Evolutionary conservation across 179 eudicot species (phyloP).

Genomic region (Silene noctiflora): DNA sequence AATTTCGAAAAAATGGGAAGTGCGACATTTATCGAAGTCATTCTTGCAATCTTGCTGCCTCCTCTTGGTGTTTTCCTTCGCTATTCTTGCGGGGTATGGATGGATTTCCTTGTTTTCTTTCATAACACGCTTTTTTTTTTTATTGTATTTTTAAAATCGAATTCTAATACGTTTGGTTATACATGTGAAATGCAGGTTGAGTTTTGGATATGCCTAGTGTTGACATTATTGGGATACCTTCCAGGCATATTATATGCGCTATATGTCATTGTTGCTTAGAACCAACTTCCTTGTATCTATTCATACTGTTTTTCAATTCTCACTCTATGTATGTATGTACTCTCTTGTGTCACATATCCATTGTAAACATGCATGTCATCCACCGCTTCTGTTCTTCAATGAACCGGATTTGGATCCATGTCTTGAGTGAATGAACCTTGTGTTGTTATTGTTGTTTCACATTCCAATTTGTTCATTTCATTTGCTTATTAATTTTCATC

Average conservation of each 20-base stretch:
- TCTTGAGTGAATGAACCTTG: background rate
- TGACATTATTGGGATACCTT: constrained; percentile 44
- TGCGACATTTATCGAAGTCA: constrained; percentile 40
- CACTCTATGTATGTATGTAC: background rate
- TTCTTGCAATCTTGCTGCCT: constrained; percentile 48
- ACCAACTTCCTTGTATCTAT: background rate
- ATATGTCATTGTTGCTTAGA: constrained; percentile 34
- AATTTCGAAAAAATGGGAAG: constrained; percentile 36
- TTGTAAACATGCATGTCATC: background rate
- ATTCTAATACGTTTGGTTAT: background rate
- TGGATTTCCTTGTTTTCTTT: no score
- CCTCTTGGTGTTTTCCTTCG: constrained; percentile 56
- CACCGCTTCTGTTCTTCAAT: background rate
- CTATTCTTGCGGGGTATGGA: constrained; percentile 37
- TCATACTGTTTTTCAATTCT: background rate
- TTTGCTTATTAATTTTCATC: no score
- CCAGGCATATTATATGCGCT: constrained; percentile 48
- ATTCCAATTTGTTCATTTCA: background rate
- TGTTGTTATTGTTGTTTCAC: no score
- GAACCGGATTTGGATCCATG: background rate
- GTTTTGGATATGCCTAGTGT: constrained; percentile 43
- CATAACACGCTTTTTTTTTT: no score
- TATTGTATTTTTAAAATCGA: background rate
- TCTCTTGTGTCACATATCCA: background rate
- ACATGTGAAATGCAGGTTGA: constrained; percentile 33